A percentile compares a stretch with the other conserved stretches of the same genome.
Conservation (phyloP, 345 rosid genomes). For the Arabidopsis thaliana region DNA sequence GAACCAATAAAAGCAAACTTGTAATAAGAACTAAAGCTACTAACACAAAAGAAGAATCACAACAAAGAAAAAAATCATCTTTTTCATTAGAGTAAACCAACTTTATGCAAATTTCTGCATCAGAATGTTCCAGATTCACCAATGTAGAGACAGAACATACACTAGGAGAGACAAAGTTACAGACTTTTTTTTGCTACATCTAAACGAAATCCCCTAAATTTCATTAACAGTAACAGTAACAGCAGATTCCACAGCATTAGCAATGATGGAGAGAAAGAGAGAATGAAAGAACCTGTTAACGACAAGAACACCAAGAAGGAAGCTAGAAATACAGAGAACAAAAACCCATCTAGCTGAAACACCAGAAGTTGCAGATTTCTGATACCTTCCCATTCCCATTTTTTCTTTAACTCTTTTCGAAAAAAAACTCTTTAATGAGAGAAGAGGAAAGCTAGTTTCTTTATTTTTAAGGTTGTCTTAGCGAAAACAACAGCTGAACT, state of each 20-base stretch:
- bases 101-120: slow-evolving; percentile 19
- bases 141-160: slow-evolving; percentile 14
- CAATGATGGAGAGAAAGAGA: slow-evolving; percentile 39
- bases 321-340: slow-evolving; percentile 67
- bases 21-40: background rate
- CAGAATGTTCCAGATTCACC: slow-evolving; percentile 39
- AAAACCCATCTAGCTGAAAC: slow-evolving; percentile 62
- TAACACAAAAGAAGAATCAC: slow-evolving; percentile 1
- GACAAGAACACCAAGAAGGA: slow-evolving; percentile 64
- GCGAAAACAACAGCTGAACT: slow-evolving; percentile 40
- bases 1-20: slow-evolving; percentile 8
- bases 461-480: slow-evolving; percentile 44
- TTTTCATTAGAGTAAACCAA: slow-evolving; percentile 8
- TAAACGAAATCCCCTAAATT: slow-evolving; percentile 3
- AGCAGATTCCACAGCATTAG: slow-evolving; percentile 42
- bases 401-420: background rate
- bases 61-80: background rate
- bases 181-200: slow-evolving; percentile 5
- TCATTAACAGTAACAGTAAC: slow-evolving; percentile 10
- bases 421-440: slow-evolving; percentile 9
- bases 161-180: slow-evolving; percentile 15
- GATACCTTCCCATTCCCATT: slow-evolving; percentile 47
- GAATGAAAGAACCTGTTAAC: slow-evolving; percentile 36
- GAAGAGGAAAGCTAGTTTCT: slow-evolving; percentile 32
- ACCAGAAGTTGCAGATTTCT: slow-evolving; percentile 55